Conservation (phyloP, 106 monocot species). For the Allium cepa region DNA sequence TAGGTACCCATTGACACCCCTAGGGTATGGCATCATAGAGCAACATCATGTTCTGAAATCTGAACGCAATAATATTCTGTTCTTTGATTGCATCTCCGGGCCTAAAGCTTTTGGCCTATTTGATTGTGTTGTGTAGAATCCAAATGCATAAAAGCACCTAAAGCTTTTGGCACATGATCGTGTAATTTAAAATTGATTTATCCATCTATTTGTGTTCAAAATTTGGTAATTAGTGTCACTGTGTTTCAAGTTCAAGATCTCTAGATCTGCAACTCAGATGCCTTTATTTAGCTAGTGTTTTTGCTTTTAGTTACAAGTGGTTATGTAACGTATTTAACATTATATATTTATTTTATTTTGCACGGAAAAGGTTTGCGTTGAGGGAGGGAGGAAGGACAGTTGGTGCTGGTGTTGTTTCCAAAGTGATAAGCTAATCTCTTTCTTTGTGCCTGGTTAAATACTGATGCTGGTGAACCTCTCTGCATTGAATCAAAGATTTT, state of each 20-base stretch:
- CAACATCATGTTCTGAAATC: no score
- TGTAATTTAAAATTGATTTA: no score
- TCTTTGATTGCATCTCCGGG: no score
- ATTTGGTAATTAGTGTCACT: background rate
- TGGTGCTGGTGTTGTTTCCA: conserved; percentile 78
- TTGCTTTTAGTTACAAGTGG: background rate
- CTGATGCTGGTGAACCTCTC: background rate
- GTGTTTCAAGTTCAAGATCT: background rate
- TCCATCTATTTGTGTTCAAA: background rate
- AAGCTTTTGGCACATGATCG: no score
- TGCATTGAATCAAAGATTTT: background rate
- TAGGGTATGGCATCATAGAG: no score
- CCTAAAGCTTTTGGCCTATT: no score
- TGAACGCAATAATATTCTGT: no score
- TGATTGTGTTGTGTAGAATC: no score
- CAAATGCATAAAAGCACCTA: no score
- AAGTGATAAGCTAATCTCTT: conserved; percentile 49
- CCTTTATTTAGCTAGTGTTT: background rate
- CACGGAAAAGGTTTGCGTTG: conserved; percentile 80
- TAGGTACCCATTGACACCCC: no score
- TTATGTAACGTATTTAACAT: background rate
- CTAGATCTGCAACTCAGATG: background rate
- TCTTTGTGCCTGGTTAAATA: background rate
- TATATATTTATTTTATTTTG: background rate
- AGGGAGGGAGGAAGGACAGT: conserved; percentile 78